phyloP scores from a whole-genome alignment of 371 early-diverging fungal species.

The Mucor plumbeus region DNA sequence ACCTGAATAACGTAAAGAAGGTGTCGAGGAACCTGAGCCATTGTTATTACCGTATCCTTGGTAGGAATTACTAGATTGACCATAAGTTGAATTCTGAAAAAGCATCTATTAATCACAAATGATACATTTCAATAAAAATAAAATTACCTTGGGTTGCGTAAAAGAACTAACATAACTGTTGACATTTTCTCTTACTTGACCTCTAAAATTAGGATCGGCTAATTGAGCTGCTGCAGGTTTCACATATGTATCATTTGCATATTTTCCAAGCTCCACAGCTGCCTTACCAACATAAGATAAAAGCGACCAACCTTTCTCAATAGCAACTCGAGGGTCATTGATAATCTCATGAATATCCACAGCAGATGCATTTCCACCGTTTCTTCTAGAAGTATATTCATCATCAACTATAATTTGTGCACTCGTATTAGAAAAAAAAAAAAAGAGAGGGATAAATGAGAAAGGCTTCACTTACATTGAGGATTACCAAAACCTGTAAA shows the following conservation, averaged over 20 bases:
- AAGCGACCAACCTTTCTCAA: constrained; percentile 86
- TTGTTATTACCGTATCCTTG: constrained; percentile 1
- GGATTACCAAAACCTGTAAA: constrained; percentile 90
- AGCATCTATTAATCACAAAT: too few relatives aligned
- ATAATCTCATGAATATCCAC: constrained; percentile 71
- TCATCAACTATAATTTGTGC: constrained; percentile 15
- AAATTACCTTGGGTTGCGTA: constrained; percentile 59
- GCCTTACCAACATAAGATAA: constrained; percentile 64
- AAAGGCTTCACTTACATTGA: constrained; percentile 45
- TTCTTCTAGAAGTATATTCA: constrained; percentile 3
- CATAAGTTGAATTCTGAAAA: neutral
- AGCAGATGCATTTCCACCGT: neutral
- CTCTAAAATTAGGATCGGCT: constrained; percentile 86
- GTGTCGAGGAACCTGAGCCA: constrained; percentile 16
- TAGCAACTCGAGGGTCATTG: constrained; percentile 81
- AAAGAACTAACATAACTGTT: constrained; percentile 56
- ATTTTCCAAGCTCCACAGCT: constrained; percentile 74
- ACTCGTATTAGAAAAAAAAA: neutral
- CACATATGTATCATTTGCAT: constrained; percentile 81
- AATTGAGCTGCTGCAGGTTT: constrained; percentile 86
- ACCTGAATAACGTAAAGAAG: constrained; percentile 22
- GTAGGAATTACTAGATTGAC: neutral
- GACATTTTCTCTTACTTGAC: constrained; percentile 74
- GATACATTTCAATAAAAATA: too few relatives aligned
- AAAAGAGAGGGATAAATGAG: neutral